phyloP scores from a whole-genome alignment of 202 grass and related monocot species.

The Carex arenaria region DNA sequence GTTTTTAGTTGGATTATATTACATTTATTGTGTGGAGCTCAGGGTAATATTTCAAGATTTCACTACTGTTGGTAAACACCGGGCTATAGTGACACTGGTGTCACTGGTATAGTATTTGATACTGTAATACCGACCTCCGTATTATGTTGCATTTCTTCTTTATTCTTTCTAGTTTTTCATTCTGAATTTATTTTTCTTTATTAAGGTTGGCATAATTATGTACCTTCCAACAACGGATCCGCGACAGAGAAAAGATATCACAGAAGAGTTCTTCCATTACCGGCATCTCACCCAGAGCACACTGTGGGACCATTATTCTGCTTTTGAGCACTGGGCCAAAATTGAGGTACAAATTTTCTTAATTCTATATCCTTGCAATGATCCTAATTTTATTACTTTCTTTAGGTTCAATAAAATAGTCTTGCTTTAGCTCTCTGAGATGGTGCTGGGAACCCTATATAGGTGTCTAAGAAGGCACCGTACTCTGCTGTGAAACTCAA shows the following conservation, averaged over 20 bases:
- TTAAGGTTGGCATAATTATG: constrained; percentile 96
- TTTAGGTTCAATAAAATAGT: constrained; percentile 8
- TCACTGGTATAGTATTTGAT: background rate
- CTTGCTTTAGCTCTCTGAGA: background rate
- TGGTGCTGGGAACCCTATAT: background rate
- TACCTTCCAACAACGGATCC: constrained; percentile 80
- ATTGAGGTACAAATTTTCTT: constrained; percentile 59
- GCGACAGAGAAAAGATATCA: constrained; percentile 91
- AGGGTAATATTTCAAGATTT: background rate
- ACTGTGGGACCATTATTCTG: constrained; percentile 70
- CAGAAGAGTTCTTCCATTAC: constrained; percentile 77
- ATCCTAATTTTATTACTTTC: constrained; percentile 2
- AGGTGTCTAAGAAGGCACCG: background rate
- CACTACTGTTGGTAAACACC: background rate
- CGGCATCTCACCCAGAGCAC: constrained; percentile 44
- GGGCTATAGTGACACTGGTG: background rate
- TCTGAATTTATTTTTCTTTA: background rate
- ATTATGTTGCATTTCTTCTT: no score
- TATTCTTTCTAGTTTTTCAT: background rate
- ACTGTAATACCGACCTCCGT: no score
- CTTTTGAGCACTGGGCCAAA: constrained; percentile 92
- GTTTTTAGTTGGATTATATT: background rate
- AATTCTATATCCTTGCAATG: constrained; percentile 14
- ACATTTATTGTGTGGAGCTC: background rate
- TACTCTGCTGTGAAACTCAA: no score